Evolutionary conservation across 495 filamentous ascomycete genomes (phyloP), one percentile per base, ranked within the genome.

Genomic region (Friedmanniomyces simplex): DNA sequence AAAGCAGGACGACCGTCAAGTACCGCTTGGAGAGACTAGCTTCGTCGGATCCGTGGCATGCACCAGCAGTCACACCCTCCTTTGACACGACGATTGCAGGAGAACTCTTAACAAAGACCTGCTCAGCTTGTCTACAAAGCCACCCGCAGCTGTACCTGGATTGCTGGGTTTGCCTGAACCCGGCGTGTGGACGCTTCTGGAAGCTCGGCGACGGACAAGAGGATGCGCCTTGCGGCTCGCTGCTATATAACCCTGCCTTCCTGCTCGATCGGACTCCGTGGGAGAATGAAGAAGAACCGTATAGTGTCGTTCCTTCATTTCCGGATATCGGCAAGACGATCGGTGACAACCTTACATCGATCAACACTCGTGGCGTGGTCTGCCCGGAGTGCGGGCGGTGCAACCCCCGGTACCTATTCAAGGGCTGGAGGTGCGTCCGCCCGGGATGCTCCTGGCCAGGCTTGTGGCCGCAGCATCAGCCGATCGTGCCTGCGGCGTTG

Each of bases 21-120:
- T 74, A 85, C 16, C 79, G 89, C 5, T 77, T 91, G 24, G 82
- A 95, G 68, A 90, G 91, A 61, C 66, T 88, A 1, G 67, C 87
- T 20, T 1, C 8, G 21, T 24, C 41, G 0, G 39, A 60, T 0
- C 61, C 87, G 42, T 95, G 89, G 89, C 91, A 86, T 84, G 69
- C 78, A 16, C 67, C 74, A 0, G 66, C 69, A 39, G 67, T 61
- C 11, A 39, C 37, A n/a, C 21, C 24, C 1, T 1, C 32, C 7
- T 20, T 22, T 2, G 51, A 55, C 6, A 20, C 6, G 8, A 14
- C 18, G 7, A n/a, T 8, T 14, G 49, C 41, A 14, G 37, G 46
- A 13, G 2, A 22, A 16, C 24, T 52, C n/a, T 1, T 57, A 2
- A 12, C 14, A 13, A 22, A 32, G 46, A 30, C 0, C 2, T 86